Evolutionary conservation across 2,329 filamentous ascomycete genomes (phyloP), one percentile per base, ranked within the genome.

Genomic region (Calcarisporium arbuscula): DNA sequence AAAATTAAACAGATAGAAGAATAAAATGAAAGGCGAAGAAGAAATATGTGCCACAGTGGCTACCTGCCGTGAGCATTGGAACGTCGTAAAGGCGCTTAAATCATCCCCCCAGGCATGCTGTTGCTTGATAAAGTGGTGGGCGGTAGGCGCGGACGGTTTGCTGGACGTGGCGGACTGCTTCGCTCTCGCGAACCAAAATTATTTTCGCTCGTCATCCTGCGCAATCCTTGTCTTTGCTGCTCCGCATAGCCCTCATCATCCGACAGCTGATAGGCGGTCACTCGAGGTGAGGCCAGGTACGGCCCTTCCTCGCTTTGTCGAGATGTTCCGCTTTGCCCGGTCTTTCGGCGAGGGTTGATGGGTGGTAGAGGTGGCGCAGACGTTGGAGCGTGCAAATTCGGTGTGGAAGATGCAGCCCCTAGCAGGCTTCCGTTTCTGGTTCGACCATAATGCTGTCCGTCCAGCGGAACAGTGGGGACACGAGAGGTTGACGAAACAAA

Each of bases 321-420:
- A 25, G 53, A 44, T 15, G 65, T 41, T 4, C 55, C 53, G 17
- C 57, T 59, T n/a, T 64, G 50, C 2, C 62, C 52, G 8, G 64
- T 65, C 34, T 70, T 65, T 8, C 74, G 66, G 31, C 71, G 64
- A 19, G 74, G 74, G 48, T 78, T 78, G 50, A 79, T 72, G 2
- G 74, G 73, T 3, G 74, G 74, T 22, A 79, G 39, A 3, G 74
- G 74, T 3, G 74, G 73, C 3, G 58, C 62, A 18, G 49, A 38
- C 14, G 50, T 45, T 9, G 48, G 52, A 6, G 52, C 50, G 30
- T 61, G 60, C 27, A 64, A 43, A 38, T 62, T 61, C 1, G 62
- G 57, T 6, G 58, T 59, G 10, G 61, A 63, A 6, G 48, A 49
- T 2, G 58, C 46, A 8, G 48, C 45, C 2, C 46, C 45, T 2